Evolutionary conservation across 345 rosid genomes (phyloP).

Genomic region (Camelina laxa): DNA sequence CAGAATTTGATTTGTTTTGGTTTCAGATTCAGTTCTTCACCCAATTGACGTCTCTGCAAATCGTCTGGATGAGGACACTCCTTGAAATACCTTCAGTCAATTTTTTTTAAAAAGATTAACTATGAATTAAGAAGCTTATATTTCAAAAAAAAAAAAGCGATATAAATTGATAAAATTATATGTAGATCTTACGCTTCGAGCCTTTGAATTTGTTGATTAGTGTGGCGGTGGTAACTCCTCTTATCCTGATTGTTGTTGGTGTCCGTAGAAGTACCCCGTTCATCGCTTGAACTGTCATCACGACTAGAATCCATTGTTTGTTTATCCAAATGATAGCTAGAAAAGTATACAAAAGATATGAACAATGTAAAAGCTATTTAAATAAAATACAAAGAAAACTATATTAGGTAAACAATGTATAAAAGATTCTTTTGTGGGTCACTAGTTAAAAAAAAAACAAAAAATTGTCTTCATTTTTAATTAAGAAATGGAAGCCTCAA

Average conservation of each 20-base stretch:
- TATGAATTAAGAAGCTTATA: neutral
- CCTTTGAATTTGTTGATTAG: slow-evolving; percentile 49
- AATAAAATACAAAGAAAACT: slow-evolving; percentile 11
- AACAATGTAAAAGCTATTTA: slow-evolving; percentile 10
- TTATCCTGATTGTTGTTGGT: slow-evolving; percentile 36
- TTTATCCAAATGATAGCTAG: slow-evolving; percentile 1
- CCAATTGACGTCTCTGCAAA: slow-evolving; percentile 54
- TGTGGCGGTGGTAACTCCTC: slow-evolving; percentile 57
- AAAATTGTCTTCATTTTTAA: neutral
- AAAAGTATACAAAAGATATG: neutral
- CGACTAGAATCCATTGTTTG: slow-evolving; percentile 17
- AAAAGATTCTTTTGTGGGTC: neutral
- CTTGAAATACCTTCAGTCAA: slow-evolving; percentile 61
- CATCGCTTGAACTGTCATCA: slow-evolving; percentile 55
- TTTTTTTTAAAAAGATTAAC: neutral
- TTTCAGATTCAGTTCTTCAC: slow-evolving; percentile 59
- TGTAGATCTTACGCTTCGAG: slow-evolving; percentile 63
- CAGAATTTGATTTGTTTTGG: slow-evolving; percentile 77
- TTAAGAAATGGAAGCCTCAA: neutral
- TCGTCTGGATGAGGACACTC: slow-evolving; percentile 82
- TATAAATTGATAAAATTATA: neutral
- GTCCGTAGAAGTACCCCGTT: slow-evolving; percentile 37
- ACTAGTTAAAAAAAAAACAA: neutral
- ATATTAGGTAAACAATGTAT: neutral
- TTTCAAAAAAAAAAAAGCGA: neutral